Evolutionary conservation across 2,329 filamentous ascomycete genomes (phyloP), one percentile per base, ranked within the genome.

Genomic region (Fonsecaea pedrosoi): DNA sequence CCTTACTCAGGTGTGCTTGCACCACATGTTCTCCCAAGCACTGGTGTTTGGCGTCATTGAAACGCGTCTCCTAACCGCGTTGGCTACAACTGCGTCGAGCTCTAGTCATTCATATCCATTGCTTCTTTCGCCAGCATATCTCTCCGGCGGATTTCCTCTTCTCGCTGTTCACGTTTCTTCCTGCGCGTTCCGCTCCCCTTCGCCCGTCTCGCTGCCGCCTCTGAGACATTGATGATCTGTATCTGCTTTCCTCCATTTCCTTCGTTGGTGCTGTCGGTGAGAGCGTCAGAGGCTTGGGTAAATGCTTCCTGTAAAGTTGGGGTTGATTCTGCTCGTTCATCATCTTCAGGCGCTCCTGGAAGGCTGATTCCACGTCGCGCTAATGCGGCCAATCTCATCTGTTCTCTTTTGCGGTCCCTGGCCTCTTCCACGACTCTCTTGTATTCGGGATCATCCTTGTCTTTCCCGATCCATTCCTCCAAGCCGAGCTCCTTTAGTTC

Each of bases 391-490:
- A 59, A 25, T 59, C 62, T 70, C 32, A 60, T 68, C 30, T 60
- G 53, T 56, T 70, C 67, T 40, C 69, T 57, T 50, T 67, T 56
- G 35, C 62, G 54, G 5, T 40, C 48, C 50, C 69, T 67, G 40
- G 69, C 69, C 55, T 64, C 54, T 30, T 54, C 18, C 1, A 70
- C 64, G 7, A 54, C 38, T 32, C 60, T 54, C 21, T 65, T 65
- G 45, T 70, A 70, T 40, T 67, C 64, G 7, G 63, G 45, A 40
- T 54, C 59, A 12, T 58, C 67, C 58, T 67, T 70, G 58, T 70
- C 64, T 54, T 60, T 67, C n/a, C 58, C 54, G 32, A 69, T 65
- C 69, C 69, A 70, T 40, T 67, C 64, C 48, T 69, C 67, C 25
- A 70, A 59, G 7, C 69, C 69, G 38, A 70, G 67, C 34, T 66